Percentiles rank a stretch among this genome's conserved stretches.
Conservation (phyloP, 2,329 filamentous ascomycete species). For the Botryotinia calthae region DNA sequence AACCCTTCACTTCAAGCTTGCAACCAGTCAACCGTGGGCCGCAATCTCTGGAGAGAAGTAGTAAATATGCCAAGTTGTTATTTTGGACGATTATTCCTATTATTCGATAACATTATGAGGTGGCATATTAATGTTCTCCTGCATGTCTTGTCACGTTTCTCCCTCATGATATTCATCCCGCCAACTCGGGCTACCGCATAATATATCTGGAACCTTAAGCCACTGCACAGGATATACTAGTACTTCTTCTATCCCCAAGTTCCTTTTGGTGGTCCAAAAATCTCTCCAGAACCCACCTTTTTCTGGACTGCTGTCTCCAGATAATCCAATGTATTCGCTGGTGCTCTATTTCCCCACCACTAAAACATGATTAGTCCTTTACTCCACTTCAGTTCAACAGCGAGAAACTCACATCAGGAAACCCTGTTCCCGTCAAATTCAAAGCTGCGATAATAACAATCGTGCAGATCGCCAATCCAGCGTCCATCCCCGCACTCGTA, state of each 20-base stretch:
- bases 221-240: background rate
- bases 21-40: background rate
- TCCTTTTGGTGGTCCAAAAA: conserved; percentile 25
- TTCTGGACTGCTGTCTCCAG: conserved; percentile 26
- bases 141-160: too few relatives aligned
- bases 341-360: conserved; percentile 65
- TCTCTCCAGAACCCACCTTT: conserved; percentile 24
- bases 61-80: background rate
- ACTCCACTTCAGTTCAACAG: background rate
- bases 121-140: background rate
- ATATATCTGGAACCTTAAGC: background rate
- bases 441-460: conserved; percentile 70
- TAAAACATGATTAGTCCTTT: background rate
- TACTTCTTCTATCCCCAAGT: background rate
- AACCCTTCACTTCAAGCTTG: background rate
- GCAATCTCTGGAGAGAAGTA: background rate
- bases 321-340: conserved; percentile 25
- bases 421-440: conserved; percentile 56
- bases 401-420: conserved; percentile 45
- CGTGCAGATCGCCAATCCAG: conserved; percentile 63
- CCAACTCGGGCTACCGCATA: background rate
- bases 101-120: background rate
- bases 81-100: background rate
- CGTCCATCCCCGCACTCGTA: conserved; percentile 68
- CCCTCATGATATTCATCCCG: background rate